Base-by-base conservation (phyloP, 305 asterid genomes). In the Fraxinus sp. region DNA sequence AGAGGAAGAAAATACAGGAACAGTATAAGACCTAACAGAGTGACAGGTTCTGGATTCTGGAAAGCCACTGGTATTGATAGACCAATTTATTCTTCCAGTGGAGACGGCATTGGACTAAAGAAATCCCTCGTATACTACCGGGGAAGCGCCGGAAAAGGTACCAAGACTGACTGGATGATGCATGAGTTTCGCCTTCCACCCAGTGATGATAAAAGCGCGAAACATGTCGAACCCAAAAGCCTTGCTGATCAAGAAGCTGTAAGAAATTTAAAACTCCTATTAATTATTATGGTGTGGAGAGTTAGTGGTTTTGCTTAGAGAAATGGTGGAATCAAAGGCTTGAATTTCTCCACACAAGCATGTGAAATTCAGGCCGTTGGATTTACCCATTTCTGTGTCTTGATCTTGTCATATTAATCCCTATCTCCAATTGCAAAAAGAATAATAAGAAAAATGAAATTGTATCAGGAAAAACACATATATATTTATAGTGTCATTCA, bases 141-240 rank as follows among this genome's bases (percentile, higher is more conserved):
- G 2, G 99, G 99, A n/a, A 90, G 94, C 74, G 98, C 99, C 3
- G 99, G 98, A 26, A 94, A 94, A 85, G 99, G 99, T 77, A 92
- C 96, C 37, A 96, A 96, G 79, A 96, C 98, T 28, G 98, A 96
- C 28, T 96, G 99, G 99, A 96, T 96, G 99, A 96, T 96, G 99
- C 98, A 96, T 80, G 99, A 96, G 87, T 95, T 93, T 78, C 94
- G 97, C 57, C 95, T 93, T 26, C 99, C 99, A 4, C 73, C 92
- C 24, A 74, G 78, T 77, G 87, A 85, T 77, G 89, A 84, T 81
- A 85, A 83, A 55, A 80, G 18, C 87, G 75, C 82, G 79, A 87
- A 88, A 9, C 87, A 87, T 35, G 20, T 86, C 77, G 86, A 88
- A 66, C 76, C 87, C 55, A 86, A 85, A 62, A 77, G 81, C 87